Evolutionary conservation across 352 stramenopile species (phyloP).

Genomic region (Globisporangium alternatum): DNA sequence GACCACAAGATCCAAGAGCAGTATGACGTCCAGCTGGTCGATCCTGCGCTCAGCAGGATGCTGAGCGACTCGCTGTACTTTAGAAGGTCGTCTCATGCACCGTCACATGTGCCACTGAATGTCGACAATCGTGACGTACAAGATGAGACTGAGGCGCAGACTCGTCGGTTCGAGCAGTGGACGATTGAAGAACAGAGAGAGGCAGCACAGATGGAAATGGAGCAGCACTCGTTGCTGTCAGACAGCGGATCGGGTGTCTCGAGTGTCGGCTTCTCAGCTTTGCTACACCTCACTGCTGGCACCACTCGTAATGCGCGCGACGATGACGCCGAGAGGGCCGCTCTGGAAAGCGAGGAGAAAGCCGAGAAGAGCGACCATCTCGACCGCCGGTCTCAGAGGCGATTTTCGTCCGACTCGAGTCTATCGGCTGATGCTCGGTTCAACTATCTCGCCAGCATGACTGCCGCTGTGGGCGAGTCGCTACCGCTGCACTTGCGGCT

Average conservation of each 20-base stretch:
- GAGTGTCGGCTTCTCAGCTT: constrained; percentile 45
- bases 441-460: constrained; percentile 52
- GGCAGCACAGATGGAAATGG: neutral
- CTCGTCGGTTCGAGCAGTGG: neutral
- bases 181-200: neutral
- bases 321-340: neutral
- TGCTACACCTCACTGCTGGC: constrained; percentile 36
- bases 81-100: neutral
- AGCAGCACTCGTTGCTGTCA: constrained; percentile 20
- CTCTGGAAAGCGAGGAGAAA: constrained; percentile 11
- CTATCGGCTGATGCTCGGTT: constrained; percentile 42
- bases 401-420: constrained; percentile 37
- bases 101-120: neutral
- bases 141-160: constrained; percentile 1
- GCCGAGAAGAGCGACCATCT: constrained; percentile 3
- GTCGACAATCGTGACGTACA: neutral
- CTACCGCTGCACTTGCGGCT: constrained; percentile 48
- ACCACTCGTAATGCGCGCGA: constrained; percentile 14
- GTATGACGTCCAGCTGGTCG: constrained; percentile 35
- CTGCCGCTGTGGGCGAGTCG: constrained; percentile 30
- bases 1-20: constrained; percentile 17
- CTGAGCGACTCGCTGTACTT: neutral
- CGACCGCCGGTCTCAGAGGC: neutral
- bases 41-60: constrained; percentile 35
- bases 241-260: constrained; percentile 38